Evolutionary conservation across 306 rosid genomes (phyloP).

Genomic region (Comarum palustre): DNA sequence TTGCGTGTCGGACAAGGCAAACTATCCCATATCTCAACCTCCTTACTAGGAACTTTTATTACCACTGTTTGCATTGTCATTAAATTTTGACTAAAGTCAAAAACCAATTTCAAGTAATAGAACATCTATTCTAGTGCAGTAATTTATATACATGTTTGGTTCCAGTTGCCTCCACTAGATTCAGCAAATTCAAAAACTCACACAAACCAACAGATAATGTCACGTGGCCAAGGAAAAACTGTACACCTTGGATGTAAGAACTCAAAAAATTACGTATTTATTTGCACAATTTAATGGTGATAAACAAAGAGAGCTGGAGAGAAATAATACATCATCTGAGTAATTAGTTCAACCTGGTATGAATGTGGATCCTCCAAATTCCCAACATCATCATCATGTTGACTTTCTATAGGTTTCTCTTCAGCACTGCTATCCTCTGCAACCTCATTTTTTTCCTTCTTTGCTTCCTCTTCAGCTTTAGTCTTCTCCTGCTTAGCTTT

Average conservation of each 20-base stretch:
- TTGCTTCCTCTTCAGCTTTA: constrained; percentile 50
- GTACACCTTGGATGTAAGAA: background rate
- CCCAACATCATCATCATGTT: constrained; percentile 40
- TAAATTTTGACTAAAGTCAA: background rate
- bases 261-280: background rate
- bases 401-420: constrained; percentile 36
- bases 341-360: constrained; percentile 47
- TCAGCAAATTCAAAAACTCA: background rate
- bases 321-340: background rate
- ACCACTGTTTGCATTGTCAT: constrained; percentile 10
- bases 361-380: constrained; percentile 36
- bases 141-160: background rate
- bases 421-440: constrained; percentile 35
- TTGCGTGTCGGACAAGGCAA: too few species aligned
- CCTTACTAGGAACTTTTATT: too few species aligned
- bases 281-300: background rate
- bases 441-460: constrained; percentile 33
- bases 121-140: background rate
- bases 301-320: background rate
- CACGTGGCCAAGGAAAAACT: constrained; percentile 5
- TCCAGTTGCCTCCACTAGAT: constrained; percentile 17
- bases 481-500: constrained; percentile 46
- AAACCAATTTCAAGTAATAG: constrained; percentile 4
- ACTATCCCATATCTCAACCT: too few species aligned
- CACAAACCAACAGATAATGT: background rate